phyloP scores from a whole-genome alignment of 306 rosid species.

The Vigna unguiculata region DNA sequence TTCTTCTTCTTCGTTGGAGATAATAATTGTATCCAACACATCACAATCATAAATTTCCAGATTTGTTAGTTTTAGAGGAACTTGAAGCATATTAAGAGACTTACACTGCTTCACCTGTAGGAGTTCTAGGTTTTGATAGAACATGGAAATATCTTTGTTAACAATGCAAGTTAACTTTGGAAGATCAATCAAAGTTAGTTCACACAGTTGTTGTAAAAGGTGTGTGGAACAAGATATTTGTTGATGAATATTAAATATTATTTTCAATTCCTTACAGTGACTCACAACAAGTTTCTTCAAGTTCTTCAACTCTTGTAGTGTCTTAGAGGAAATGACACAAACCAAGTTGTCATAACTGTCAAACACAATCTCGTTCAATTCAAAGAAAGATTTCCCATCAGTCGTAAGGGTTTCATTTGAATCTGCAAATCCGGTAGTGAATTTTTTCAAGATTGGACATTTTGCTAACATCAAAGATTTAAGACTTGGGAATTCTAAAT shows the following conservation, averaged over 20 bases:
- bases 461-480: neutral
- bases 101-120: neutral
- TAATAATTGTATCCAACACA: neutral
- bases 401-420: fast-evolving
- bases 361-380: slow-evolving; percentile 26
- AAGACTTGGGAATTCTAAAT: neutral
- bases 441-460: neutral
- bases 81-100: neutral
- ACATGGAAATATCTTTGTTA: neutral
- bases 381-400: neutral
- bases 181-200: neutral
- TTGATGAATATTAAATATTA: no score
- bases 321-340: slow-evolving; percentile 9
- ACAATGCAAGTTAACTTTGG: neutral
- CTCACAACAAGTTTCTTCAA: slow-evolving; percentile 26
- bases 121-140: neutral
- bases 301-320: slow-evolving; percentile 11
- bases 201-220: neutral
- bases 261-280: no score
- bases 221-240: no score
- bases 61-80: neutral
- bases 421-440: neutral
- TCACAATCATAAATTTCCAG: neutral
- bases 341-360: slow-evolving; percentile 6
- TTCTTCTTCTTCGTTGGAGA: neutral